Evolutionary conservation across 257 asterid species (phyloP).

Genomic region (Hygrophila difformis): DNA sequence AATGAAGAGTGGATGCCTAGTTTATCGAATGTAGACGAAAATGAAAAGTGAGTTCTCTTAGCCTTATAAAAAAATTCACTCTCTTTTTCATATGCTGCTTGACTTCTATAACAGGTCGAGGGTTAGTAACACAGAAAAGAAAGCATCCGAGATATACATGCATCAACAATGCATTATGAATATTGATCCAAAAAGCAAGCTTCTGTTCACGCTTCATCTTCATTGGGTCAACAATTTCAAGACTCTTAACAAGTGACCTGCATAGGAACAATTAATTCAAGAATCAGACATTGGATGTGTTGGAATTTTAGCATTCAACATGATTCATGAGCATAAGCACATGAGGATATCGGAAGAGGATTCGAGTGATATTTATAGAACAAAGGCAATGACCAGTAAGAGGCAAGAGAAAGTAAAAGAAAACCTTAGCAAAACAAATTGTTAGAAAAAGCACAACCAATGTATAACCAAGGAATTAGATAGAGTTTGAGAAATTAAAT

Average conservation of each 20-base stretch:
- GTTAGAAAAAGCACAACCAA: too few species aligned
- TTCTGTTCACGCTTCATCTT: conserved; percentile 83
- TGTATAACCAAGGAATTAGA: too few species aligned
- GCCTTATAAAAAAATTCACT: too few species aligned
- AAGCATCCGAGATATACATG: too few species aligned
- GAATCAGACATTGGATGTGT: not conserved
- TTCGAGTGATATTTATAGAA: not conserved
- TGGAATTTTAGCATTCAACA: not conserved
- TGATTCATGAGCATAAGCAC: not conserved
- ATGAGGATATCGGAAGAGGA: not conserved
- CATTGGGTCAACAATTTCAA: conserved; percentile 67
- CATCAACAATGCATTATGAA: conserved; percentile 90
- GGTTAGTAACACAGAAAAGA: too few species aligned
- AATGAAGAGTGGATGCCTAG: too few species aligned
- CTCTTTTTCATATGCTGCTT: too few species aligned
- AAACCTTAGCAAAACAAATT: too few species aligned
- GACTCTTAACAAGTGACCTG: conserved; percentile 71
- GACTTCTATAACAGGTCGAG: too few species aligned
- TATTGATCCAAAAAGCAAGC: conserved; percentile 79
- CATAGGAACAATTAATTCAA: conserved; percentile 11
- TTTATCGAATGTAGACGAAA: too few species aligned
- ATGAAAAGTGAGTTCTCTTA: not conserved
- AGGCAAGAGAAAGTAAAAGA: too few species aligned
- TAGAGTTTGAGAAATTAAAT: not conserved
- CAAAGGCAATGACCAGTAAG: not conserved